A percentile compares a stretch with the other conserved stretches of the same genome.
phyloP scores from a whole-genome alignment of 106 monocot genomes.

The Apostasia shenzhenica region DNA sequence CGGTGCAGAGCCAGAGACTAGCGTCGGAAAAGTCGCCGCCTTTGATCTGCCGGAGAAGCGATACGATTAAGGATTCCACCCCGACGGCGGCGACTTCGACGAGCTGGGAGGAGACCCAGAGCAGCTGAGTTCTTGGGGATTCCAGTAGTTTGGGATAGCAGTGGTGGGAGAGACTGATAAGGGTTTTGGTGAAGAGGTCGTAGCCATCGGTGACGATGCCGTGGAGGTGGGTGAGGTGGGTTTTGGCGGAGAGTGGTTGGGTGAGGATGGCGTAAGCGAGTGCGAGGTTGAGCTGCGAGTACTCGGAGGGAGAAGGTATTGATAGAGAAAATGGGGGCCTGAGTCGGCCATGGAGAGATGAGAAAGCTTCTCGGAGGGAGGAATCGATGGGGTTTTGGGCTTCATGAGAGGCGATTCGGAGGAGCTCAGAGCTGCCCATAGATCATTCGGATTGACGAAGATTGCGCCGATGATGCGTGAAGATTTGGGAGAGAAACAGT shows the following conservation, averaged over 20 bases:
- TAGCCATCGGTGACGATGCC: conserved; percentile 58
- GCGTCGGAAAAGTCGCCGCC: conserved; percentile 46
- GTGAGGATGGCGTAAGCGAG: conserved; percentile 44
- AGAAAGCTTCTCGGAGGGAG: conserved; percentile 42
- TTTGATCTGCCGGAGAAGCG: conserved; percentile 43
- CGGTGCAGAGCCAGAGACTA: conserved; percentile 38
- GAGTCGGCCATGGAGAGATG: conserved; percentile 25
- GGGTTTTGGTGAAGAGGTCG: conserved; percentile 40
- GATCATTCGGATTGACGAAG: background rate
- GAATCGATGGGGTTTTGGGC: conserved; percentile 14
- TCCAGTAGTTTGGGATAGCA: conserved; percentile 37
- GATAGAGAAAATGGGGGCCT: conserved; percentile 48
- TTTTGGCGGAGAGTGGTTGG: conserved; percentile 23
- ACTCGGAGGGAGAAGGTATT: conserved; percentile 36
- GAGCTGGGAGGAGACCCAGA: conserved; percentile 27
- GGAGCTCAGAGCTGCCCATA: conserved; percentile 18
- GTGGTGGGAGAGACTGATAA: conserved; percentile 29
- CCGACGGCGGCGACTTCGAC: conserved; percentile 22
- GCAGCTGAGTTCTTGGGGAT: conserved; percentile 31
- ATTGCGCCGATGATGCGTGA: background rate
- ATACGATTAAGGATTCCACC: conserved; percentile 25
- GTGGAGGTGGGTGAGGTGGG: conserved; percentile 67
- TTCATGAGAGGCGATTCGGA: conserved; percentile 22
- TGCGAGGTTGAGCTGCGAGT: conserved; percentile 43
- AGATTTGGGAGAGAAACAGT: too few relatives aligned